Conservation (phyloP, 257 asterid species). For the Plantago elongata region DNA sequence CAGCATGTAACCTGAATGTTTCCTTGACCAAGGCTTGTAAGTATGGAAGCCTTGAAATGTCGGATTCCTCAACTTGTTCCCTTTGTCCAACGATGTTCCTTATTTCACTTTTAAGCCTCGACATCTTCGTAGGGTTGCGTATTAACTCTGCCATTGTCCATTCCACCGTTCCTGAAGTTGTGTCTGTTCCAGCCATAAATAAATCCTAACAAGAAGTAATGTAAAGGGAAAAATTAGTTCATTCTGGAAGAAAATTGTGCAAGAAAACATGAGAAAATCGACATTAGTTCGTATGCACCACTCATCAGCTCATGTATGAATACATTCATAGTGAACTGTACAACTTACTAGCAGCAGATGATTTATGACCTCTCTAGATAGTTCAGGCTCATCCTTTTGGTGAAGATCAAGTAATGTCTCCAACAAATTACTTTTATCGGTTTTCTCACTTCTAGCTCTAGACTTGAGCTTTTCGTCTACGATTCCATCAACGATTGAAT, state of each 20-base stretch:
- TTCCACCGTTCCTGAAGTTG: conserved; percentile 12
- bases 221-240: background rate
- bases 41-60: conserved; percentile 13
- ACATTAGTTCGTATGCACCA: background rate
- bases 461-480: background rate
- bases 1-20: conserved; percentile 9
- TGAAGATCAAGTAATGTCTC: background rate
- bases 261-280: background rate
- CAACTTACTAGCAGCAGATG: conserved; percentile 1
- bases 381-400: background rate
- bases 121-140: conserved; percentile 11
- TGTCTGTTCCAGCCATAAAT: conserved; percentile 13
- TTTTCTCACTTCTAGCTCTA: background rate
- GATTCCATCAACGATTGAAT: background rate
- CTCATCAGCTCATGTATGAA: too few relatives aligned
- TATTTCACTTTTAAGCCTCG: background rate
- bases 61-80: conserved; percentile 9
- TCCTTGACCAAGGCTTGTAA: conserved; percentile 15
- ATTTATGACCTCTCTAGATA: background rate
- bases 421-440: background rate
- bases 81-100: conserved; percentile 2
- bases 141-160: conserved; percentile 14
- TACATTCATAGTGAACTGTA: background rate
- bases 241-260: background rate
- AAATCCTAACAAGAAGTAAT: conserved; percentile 8